Conservation (phyloP, 441 rosid genomes). For the Syzygium malaccense region DNA sequence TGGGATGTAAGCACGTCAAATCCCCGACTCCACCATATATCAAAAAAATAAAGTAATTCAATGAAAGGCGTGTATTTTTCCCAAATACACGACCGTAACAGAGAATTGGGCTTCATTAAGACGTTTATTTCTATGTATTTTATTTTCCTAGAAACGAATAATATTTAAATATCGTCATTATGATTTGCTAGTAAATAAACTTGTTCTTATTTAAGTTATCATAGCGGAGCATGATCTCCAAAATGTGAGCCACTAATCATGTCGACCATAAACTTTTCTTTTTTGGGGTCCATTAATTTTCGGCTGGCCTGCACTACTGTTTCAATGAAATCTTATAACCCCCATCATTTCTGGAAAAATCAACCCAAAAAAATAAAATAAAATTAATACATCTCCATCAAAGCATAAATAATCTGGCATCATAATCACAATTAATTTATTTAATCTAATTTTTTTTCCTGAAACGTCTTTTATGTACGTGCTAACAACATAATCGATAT, state of each 20-base stretch:
- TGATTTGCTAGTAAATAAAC: neutral
- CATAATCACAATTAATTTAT: neutral
- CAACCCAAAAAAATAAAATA: neutral
- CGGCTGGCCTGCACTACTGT: neutral
- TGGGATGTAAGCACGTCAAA: neutral
- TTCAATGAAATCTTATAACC: neutral
- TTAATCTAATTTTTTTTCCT: neutral
- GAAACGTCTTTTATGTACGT: neutral
- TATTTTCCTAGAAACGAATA: neutral
- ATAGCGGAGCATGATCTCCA: neutral
- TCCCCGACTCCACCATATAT: fast-evolving
- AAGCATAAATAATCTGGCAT: neutral
- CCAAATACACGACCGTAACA: fast-evolving
- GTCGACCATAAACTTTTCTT: neutral
- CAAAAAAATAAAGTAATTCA: neutral
- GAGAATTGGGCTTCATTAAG: neutral
- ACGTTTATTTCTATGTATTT: neutral
- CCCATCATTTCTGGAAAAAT: neutral
- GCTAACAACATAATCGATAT: neutral
- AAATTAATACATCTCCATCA: neutral
- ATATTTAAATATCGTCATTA: neutral
- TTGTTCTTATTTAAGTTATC: neutral
- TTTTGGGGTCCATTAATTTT: neutral
- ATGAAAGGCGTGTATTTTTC: fast-evolving
- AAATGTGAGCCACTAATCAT: neutral